Percentiles rank a stretch among this genome's conserved stretches.
These are phyloP conservation scores for Kalmusia sp. DNA, from an alignment of 2,329 filamentous ascomycete genomes.

Conservation along the genomic window DNA sequence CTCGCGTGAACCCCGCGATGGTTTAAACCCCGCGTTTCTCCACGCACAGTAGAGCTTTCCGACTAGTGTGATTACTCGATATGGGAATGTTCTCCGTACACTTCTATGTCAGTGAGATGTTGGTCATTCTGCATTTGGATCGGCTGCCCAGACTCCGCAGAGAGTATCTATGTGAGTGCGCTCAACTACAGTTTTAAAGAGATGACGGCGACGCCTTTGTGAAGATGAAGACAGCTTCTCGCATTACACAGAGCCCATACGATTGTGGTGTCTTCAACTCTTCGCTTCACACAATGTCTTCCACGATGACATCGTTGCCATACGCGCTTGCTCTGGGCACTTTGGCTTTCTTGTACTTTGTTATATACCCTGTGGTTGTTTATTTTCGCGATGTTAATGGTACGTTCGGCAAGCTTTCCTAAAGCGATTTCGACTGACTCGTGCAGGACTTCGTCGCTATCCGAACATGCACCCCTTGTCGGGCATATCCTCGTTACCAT, in stretches of 20 bases:
- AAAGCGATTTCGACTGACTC: slow-evolving; percentile 4
- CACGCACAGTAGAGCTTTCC: background rate
- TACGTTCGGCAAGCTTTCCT: slow-evolving; percentile 9
- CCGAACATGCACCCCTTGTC: slow-evolving; percentile 56
- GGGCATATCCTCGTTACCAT: slow-evolving; percentile 56
- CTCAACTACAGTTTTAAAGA: background rate
- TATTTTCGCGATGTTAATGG: slow-evolving; percentile 57
- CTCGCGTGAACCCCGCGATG: slow-evolving; percentile 1
- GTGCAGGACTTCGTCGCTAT: slow-evolving; percentile 54
- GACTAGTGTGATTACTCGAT: slow-evolving; percentile 10
- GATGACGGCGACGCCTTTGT: background rate
- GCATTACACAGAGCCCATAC: background rate
- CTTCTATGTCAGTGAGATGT: slow-evolving; percentile 14
- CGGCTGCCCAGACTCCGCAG: background rate
- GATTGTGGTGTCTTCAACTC: slow-evolving; percentile 22
- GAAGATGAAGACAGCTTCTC: background rate
- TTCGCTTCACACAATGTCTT: slow-evolving; percentile 20
- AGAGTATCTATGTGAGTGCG: background rate
- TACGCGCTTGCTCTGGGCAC: slow-evolving; percentile 33
- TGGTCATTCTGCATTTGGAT: slow-evolving; percentile 4
- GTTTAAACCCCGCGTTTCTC: slow-evolving; percentile 19
- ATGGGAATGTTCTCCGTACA: slow-evolving; percentile 22
- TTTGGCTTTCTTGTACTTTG: slow-evolving; percentile 43
- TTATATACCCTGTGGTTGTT: slow-evolving; percentile 49
- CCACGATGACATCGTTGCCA: slow-evolving; percentile 21